Evolutionary conservation across 768 basidiomycete species (phyloP), one percentile per base, ranked within the genome.

Genomic region (Clathrus columnatus): DNA sequence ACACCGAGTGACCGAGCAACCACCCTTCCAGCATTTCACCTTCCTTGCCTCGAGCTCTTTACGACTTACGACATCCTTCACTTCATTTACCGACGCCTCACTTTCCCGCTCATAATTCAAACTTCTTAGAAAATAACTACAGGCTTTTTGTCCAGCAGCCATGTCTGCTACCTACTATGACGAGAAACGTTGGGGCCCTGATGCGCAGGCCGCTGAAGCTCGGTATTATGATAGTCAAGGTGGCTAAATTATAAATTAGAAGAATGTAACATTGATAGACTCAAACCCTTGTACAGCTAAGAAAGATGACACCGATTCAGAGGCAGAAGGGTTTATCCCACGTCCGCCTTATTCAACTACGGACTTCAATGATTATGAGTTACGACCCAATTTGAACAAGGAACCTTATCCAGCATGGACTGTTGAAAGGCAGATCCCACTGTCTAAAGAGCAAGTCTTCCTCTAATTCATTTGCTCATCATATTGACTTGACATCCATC

Each of bases 331-430:
- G 52, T 88, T 90, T 64, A 81, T 76, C 11, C 81, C 82, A 59
- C 81, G 83, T 30, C 82, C 83, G 61, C 73, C 79, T 0, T 87
- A 82, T 16, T 92, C 89, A 0, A 78, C 83, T 41, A 82, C 81
- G 7, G 85, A 89, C 85, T 8, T 83, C 84, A 20, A 87, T 85
- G 26, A 84, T 87, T 0, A 83, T 85, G 87, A 83, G 83, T 57
- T 70, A 70, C 32, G 73, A 75, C 11, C 69, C 78, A 2, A 70
- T 74, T 27, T 81, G 81, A 52, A 78, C 66, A 80, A 83, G 47
- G 93, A 97, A 62, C 83, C 91, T 36, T 97, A 97, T 66, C 89
- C 95, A 0, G 92, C 95, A 0, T 99, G 96, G 96, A 84, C 83
- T 8, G 70, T 83, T 41, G 96, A 98, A 50, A 84, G 89, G 14